Conservation (phyloP, 2,329 filamentous ascomycete species). For the Colletotrichum godetiae region DNA sequence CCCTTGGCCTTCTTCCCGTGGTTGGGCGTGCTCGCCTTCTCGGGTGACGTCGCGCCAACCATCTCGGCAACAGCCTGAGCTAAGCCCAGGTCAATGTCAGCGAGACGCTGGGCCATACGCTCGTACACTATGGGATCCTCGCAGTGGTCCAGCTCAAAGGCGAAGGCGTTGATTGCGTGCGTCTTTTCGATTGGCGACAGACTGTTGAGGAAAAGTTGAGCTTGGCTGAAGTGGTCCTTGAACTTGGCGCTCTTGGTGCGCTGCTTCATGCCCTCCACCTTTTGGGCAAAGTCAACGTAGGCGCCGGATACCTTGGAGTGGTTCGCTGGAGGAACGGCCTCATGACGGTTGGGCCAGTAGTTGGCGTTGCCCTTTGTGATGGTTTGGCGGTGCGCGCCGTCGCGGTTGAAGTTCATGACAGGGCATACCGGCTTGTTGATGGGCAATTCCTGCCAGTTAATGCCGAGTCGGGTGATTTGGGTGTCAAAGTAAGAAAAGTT, state of each 20-base stretch:
- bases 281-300: slow-evolving; percentile 75
- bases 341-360: slow-evolving; percentile 83
- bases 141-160: slow-evolving; percentile 84
- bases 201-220: slow-evolving; percentile 87
- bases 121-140: slow-evolving; percentile 83
- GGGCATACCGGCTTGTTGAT: slow-evolving; percentile 82
- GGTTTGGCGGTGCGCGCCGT: slow-evolving; percentile 77
- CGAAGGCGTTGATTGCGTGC: slow-evolving; percentile 70
- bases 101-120: slow-evolving; percentile 73
- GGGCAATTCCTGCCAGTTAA: slow-evolving; percentile 82
- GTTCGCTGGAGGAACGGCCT: slow-evolving; percentile 69
- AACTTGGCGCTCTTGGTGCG: slow-evolving; percentile 79
- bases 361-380: slow-evolving; percentile 81
- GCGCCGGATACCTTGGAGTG: slow-evolving; percentile 67
- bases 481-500: slow-evolving; percentile 78
- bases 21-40: slow-evolving; percentile 65
- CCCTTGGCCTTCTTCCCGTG: slow-evolving; percentile 75
- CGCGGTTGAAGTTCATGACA: slow-evolving; percentile 81
- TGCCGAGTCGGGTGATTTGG: slow-evolving; percentile 75
- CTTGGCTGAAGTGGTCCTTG: slow-evolving; percentile 80
- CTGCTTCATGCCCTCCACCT: slow-evolving; percentile 76
- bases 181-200: slow-evolving; percentile 73
- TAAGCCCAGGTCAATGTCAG: slow-evolving; percentile 78
- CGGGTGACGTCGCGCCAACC: slow-evolving; percentile 73
- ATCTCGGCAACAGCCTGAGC: slow-evolving; percentile 76